A percentile compares a stretch with the other conserved stretches of the same genome.
Conservation (phyloP, 23 red algal species). For the Rhodosorus marinus region DNA sequence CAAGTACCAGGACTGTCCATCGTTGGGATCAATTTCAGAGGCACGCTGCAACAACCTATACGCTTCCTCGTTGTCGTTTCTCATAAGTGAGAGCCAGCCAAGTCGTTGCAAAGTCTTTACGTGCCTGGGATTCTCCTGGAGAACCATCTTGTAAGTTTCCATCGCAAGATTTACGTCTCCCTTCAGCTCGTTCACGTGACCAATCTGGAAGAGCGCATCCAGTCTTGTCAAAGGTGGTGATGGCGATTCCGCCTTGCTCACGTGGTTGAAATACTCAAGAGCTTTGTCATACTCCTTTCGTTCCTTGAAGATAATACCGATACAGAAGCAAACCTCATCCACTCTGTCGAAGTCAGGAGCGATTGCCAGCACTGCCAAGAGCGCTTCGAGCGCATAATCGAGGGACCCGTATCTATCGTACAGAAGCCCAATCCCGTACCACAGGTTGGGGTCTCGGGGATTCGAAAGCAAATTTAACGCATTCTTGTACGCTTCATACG, state of each 20-base stretch:
- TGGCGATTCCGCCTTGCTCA: constrained; percentile 29
- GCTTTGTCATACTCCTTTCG: constrained; percentile 60
- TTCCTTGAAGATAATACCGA: constrained; percentile 70
- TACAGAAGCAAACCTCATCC: constrained; percentile 78
- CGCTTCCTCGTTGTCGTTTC: constrained; percentile 20
- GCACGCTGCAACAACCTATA: constrained; percentile 25
- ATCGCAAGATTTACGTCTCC: constrained; percentile 26
- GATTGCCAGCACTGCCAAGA: constrained; percentile 40
- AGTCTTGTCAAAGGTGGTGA: constrained; percentile 39
- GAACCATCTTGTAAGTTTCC: constrained; percentile 56
- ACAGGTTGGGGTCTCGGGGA: constrained; percentile 39
- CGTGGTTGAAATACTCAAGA: constrained; percentile 60
- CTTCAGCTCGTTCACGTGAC: constrained; percentile 51
- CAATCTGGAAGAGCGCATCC: constrained; percentile 79
- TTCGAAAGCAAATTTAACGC: constrained; percentile 41
- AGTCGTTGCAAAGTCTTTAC: constrained; percentile 78
- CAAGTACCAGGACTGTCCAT: constrained; percentile 91
- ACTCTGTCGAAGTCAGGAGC: constrained; percentile 64
- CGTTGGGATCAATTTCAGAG: constrained; percentile 31
- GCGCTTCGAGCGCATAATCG: constrained; percentile 75
- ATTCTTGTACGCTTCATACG: constrained; percentile 69
- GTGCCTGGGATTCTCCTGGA: constrained; percentile 66
- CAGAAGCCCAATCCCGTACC: constrained; percentile 70
- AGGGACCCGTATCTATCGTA: constrained; percentile 66
- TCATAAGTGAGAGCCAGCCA: constrained; percentile 58